Evolutionary conservation across 2,329 filamentous ascomycete genomes (phyloP), one percentile per base, ranked within the genome.

Genomic region (Claviceps monticola): DNA sequence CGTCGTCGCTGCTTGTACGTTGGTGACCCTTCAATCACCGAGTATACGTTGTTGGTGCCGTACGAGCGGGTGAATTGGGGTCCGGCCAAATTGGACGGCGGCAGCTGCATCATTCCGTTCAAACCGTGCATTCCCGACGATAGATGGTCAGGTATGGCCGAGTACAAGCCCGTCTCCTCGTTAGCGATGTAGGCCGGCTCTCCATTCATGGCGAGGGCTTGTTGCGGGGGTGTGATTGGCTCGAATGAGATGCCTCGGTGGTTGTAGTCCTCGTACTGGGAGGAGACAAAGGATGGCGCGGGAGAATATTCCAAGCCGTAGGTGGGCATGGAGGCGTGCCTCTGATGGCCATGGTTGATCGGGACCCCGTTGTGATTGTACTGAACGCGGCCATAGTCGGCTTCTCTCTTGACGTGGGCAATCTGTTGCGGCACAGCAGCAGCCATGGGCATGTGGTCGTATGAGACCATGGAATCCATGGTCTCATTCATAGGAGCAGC

Each of bases 101-200:
- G 89, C 46, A 96, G 76, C 66, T 94, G 88, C 72, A 95, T 89
- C 78, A 97, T 86, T 51, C 87, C 84, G 65, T 91, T 88, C 64
- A 95, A 82, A 14, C 80, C 80, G 58, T 83, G 81, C 57, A 88
- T 83, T 53, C 83, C 76, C 54, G 71, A 72, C 54, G 71, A 72
- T 59, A 87, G 76, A 63, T 94, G 83, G 62, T 97, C 91, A 11
- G 91, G 89, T 60, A 97, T 95, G 45, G 88, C 90, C 50, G 89
- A 91, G 76, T 96, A 97, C 47, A 97, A 77, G 54, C 90, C 90
- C 46, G 91, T 95, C 68, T 97, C 93, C 72, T 98, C 93, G 66
- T 96, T 96, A 56, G 91, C 88, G 67, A 98, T 95, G 72, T 97
- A 98, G 9, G 93, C 88, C 9, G 93, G 89, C 73, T 98, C 93